Evolutionary conservation across 1,284 basidiomycete genomes (phyloP), one percentile per base, ranked within the genome.

Genomic region (Naganishia sp.): DNA sequence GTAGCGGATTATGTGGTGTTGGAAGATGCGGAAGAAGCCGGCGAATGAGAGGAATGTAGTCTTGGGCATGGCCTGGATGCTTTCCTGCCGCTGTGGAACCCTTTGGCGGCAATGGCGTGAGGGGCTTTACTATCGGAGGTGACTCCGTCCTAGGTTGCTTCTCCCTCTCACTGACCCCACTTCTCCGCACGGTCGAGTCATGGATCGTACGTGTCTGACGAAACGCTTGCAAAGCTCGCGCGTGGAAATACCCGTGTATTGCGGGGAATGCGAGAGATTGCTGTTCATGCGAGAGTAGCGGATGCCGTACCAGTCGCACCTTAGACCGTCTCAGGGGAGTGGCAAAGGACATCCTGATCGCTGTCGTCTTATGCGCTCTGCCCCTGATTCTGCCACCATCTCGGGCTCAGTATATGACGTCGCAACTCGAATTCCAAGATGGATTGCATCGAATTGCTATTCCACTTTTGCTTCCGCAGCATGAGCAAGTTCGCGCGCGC

Each of bases 1-100:
- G 88, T n/a, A 88, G 81, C 72, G 91, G 87, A 3, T 72, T 50
- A 25, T 59, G 67, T 25, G 48, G 54, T 54, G 55, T 50, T 42
- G 65, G 57, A 15, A 67, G 31, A 56, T 89, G 18, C n/a, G 56
- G 68, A 33, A 80, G 78, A 39, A 94, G 82, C 21, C 87, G 85
- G 55, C 86, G 86, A 71, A 92, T 90, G 75, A 92, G 88, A 6
- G 83, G 85, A 7, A 90, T 86, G 74, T 94, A 94, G 72, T 92
- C 86, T 65, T 78, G 78, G 11, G 72, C 68, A 50, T 75, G 64
- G 18, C 77, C 75, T 65, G 75, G 72, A 55, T 75, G 76, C 63
- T 66, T 68, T 23, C 21, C 31, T n/a, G 63, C 46, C 36, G 65
- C 55, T 33, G 49, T 64, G 57, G 57, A 49, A 52, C 46, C 23